These are phyloP conservation scores for Nicotiana sylvestris DNA, from an alignment of 257 asterid genomes.

Conservation along the genomic window DNA sequence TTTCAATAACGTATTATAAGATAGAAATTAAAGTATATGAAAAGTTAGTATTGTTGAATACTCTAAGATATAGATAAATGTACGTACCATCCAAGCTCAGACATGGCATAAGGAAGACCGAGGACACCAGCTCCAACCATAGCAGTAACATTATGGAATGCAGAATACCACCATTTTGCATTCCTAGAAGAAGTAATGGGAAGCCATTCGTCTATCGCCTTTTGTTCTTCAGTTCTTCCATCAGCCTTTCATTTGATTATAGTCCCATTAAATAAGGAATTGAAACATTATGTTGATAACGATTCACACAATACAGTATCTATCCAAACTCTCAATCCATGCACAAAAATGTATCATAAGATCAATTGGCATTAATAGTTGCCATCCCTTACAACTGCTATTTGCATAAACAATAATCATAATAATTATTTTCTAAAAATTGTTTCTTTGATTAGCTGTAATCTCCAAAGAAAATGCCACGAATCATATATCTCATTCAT, in stretches of 20 bases:
- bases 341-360: too few species aligned
- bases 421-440: too few species aligned
- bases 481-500: too few species aligned
- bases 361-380: too few species aligned
- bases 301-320: too few species aligned
- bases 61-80: not conserved
- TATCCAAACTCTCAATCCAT: too few species aligned
- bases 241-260: conserved; percentile 17
- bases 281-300: not conserved
- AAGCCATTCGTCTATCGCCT: conserved; percentile 44
- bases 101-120: conserved; percentile 41
- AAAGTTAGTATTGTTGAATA: not conserved
- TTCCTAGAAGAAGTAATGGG: conserved; percentile 39
- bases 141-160: conserved; percentile 45
- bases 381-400: too few species aligned
- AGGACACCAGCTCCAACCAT: conserved; percentile 48
- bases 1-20: not conserved
- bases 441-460: too few species aligned
- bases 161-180: conserved; percentile 50
- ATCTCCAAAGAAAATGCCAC: too few species aligned
- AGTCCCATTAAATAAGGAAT: not conserved
- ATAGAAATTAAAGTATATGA: not conserved
- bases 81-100: conserved; percentile 37
- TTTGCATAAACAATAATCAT: too few species aligned
- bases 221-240: conserved; percentile 24